phyloP scores from a whole-genome alignment of 2,329 filamentous ascomycete species.

The Trichoderma pleuroti region DNA sequence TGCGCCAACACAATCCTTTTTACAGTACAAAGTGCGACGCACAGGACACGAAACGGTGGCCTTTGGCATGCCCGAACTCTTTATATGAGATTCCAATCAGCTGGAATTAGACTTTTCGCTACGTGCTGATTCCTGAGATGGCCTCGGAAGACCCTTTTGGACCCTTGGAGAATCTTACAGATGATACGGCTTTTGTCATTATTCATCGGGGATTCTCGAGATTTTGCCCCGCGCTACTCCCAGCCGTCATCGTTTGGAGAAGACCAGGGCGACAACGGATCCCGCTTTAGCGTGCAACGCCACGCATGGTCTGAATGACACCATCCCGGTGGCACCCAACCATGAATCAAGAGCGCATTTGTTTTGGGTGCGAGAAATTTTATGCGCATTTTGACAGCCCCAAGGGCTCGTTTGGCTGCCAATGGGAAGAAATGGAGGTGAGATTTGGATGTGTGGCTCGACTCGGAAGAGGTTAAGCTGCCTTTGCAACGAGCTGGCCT shows the following conservation, averaged over 20 bases:
- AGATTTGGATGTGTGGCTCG: neutral
- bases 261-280: neutral
- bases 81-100: neutral
- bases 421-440: neutral
- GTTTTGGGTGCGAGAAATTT: neutral
- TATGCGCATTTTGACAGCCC: neutral
- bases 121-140: neutral
- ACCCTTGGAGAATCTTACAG: conserved; percentile 3
- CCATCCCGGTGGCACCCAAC: conserved; percentile 17
- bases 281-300: conserved; percentile 15
- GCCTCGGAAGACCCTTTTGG: neutral
- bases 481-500: neutral
- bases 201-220: neutral
- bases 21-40: neutral
- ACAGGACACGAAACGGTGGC: neutral
- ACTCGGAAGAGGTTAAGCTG: neutral
- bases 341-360: neutral
- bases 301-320: conserved; percentile 19
- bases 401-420: neutral
- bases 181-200: neutral
- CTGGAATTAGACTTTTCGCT: neutral
- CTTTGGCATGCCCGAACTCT: neutral
- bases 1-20: neutral
- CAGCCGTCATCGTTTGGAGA: neutral
- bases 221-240: conserved; percentile 8